Conservation (phyloP, 805 yeast genomes). For the Sugiyamaella americana region DNA sequence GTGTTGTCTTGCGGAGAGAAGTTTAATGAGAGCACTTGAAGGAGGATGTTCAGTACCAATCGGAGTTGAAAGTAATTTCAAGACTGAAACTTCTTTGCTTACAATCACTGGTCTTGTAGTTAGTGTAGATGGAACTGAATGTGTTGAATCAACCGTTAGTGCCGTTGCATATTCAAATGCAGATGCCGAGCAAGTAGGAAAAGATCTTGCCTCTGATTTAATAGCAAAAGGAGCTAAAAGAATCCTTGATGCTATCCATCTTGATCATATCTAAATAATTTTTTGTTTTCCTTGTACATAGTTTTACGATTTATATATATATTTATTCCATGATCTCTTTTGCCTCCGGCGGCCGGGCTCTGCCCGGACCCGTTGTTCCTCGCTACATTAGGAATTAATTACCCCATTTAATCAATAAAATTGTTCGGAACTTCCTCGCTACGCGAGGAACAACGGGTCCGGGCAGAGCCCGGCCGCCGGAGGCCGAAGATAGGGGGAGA, state of each 20-base stretch:
- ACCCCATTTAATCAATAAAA: too few species aligned
- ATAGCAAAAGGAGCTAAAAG: constrained; percentile 72
- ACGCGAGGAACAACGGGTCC: neutral
- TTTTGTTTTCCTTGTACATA: neutral
- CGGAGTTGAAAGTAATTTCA: constrained; percentile 67
- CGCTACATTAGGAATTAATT: too few species aligned
- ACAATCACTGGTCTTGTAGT: constrained; percentile 67
- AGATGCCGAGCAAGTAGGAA: constrained; percentile 71
- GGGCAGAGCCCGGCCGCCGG: neutral
- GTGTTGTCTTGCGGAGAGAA: constrained; percentile 83
- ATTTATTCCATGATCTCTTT: neutral
- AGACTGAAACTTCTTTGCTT: constrained; percentile 42
- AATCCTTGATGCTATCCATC: constrained; percentile 72
- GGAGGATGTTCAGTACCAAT: constrained; percentile 99
- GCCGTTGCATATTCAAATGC: constrained; percentile 37
- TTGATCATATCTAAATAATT: constrained; percentile 17
- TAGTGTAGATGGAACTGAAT: constrained; percentile 71
- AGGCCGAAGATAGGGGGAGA: neutral
- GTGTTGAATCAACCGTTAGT: constrained; percentile 51
- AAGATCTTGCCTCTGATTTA: constrained; percentile 58
- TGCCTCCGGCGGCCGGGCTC: neutral
- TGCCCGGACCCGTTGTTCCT: neutral
- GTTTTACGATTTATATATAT: too few species aligned
- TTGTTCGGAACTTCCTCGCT: neutral
- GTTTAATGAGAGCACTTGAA: constrained; percentile 79